Conservation (phyloP, 768 basidiomycete genomes). For the Leccinum incarnatum region DNA sequence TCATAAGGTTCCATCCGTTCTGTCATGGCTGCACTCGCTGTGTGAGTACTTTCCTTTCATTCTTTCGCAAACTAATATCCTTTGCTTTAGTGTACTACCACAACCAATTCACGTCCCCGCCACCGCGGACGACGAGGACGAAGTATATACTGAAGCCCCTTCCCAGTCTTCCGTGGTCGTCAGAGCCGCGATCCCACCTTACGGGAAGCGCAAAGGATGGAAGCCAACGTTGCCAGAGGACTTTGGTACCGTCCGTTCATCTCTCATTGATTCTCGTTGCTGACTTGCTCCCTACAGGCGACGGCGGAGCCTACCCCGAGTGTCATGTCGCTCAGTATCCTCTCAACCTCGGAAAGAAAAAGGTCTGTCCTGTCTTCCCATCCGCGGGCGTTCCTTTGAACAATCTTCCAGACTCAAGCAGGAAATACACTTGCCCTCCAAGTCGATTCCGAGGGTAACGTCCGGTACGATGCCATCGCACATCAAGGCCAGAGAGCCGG, state of each 20-base stretch:
- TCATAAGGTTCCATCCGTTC: slow-evolving; percentile 15
- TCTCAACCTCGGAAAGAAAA: slow-evolving; percentile 91
- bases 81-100: slow-evolving; percentile 55
- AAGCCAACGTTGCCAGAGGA: slow-evolving; percentile 79
- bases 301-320: slow-evolving; percentile 89
- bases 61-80: background rate
- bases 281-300: slow-evolving; percentile 43
- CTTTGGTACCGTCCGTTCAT: slow-evolving; percentile 57
- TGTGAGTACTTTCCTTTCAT: slow-evolving; percentile 46
- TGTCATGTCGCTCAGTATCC: slow-evolving; percentile 98
- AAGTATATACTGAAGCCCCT: slow-evolving; percentile 27
- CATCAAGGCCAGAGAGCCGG: slow-evolving; percentile 89
- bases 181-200: slow-evolving; percentile 66
- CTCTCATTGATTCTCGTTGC: background rate
- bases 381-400: background rate
- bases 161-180: slow-evolving; percentile 42
- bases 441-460: slow-evolving; percentile 95
- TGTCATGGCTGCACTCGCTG: slow-evolving; percentile 67
- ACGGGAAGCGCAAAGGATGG: slow-evolving; percentile 86
- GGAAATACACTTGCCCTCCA: slow-evolving; percentile 96
- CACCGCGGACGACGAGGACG: slow-evolving; percentile 61
- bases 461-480: slow-evolving; percentile 96
- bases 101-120: slow-evolving; percentile 55
- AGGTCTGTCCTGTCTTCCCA: slow-evolving; percentile 47
- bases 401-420: slow-evolving; percentile 63